Percentiles rank a stretch among this genome's conserved stretches.
Conservation (phyloP, 2,329 filamentous ascomycete genomes). For the Aureobasidium namibiae region DNA sequence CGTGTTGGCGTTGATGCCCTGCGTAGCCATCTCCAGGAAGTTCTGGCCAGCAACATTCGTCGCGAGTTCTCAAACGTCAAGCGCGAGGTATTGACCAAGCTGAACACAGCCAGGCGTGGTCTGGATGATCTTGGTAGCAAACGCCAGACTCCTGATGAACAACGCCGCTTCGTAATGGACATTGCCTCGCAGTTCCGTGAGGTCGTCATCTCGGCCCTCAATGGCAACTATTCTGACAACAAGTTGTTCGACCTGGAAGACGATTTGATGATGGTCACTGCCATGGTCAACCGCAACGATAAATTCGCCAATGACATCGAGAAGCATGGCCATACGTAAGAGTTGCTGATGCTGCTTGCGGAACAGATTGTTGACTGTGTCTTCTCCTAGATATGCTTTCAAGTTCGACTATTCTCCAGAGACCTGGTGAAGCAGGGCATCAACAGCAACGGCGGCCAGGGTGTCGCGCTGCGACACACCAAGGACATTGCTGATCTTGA, state of each 20-base stretch:
- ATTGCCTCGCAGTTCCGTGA: slow-evolving; percentile 29
- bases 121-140: slow-evolving; percentile 43
- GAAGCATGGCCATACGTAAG: neutral
- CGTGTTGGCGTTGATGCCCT: slow-evolving; percentile 36
- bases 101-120: slow-evolving; percentile 19
- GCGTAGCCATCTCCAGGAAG: slow-evolving; percentile 31
- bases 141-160: slow-evolving; percentile 39
- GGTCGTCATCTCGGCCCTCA: slow-evolving; percentile 23
- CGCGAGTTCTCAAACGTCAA: slow-evolving; percentile 38
- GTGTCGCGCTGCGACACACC: neutral
- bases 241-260: slow-evolving; percentile 28
- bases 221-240: slow-evolving; percentile 29
- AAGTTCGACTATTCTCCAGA: neutral
- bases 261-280: slow-evolving; percentile 17
- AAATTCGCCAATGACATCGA: neutral
- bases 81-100: slow-evolving; percentile 27
- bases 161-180: slow-evolving; percentile 41
- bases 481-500: neutral
- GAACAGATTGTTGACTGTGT: neutral
- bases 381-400: neutral
- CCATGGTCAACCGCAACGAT: neutral
- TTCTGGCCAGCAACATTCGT: slow-evolving; percentile 36
- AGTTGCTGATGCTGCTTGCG: neutral
- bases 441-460: neutral
- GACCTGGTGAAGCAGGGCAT: neutral